Evolutionary conservation across 1,284 basidiomycete species (phyloP).

Genomic region (Ceratorhiza oryzae-sativae): DNA sequence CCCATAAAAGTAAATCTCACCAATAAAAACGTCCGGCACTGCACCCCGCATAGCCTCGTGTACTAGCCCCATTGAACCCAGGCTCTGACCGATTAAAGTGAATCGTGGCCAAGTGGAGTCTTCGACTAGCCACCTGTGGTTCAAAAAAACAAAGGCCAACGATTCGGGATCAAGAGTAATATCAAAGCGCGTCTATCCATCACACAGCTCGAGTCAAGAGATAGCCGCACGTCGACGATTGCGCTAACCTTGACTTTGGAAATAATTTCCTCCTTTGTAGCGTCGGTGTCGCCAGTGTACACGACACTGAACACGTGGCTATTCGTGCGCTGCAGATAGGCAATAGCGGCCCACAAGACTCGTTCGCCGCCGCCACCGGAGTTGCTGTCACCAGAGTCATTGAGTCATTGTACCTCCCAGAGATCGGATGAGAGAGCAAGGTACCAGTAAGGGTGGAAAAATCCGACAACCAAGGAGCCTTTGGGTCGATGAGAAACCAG

Average conservation of each 20-base stretch:
- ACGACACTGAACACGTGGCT: conserved; percentile 78
- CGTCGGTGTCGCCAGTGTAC: conserved; percentile 87
- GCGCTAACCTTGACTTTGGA: conserved; percentile 75
- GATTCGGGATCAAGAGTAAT: conserved; percentile 71
- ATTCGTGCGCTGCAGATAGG: conserved; percentile 76
- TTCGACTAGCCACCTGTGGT: conserved; percentile 75
- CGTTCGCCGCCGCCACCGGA: conserved; percentile 97
- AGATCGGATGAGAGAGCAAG: conserved; percentile 45
- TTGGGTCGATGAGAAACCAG: conserved; percentile 10
- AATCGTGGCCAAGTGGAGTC: conserved; percentile 86
- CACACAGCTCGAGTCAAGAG: not conserved
- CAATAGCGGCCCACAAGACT: conserved; percentile 92
- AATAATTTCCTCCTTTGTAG: conserved; percentile 83
- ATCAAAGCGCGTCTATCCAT: conserved; percentile 76
- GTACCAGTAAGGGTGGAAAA: conserved; percentile 97
- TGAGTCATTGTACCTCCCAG: not conserved
- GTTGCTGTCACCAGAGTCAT: conserved; percentile 65
- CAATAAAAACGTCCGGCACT: conserved; percentile 90
- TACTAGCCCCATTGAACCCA: conserved; percentile 85
- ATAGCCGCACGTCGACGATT: not conserved
- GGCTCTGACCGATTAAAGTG: conserved; percentile 89
- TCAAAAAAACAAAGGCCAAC: conserved; percentile 81
- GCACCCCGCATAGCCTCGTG: conserved; percentile 79
- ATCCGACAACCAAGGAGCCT: conserved; percentile 64
- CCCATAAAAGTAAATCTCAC: conserved; percentile 54